Percentiles rank a stretch among this genome's conserved stretches.
These are phyloP conservation scores for Trypanosoma platydactyli DNA, from an alignment of 208 protist species.

Conservation along the genomic window DNA sequence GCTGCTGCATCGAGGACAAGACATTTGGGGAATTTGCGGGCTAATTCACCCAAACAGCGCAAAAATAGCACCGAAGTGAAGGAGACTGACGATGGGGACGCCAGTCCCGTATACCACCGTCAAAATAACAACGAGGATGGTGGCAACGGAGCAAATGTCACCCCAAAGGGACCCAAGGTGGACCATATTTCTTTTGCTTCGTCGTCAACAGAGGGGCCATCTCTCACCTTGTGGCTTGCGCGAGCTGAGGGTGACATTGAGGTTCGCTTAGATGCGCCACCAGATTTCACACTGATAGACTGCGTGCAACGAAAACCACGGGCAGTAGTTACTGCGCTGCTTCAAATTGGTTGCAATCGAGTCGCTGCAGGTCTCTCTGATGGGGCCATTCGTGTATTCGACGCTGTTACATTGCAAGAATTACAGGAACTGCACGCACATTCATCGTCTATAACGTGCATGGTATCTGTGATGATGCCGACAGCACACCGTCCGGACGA, in stretches of 20 bases:
- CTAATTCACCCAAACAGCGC: not conserved
- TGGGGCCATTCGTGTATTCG: constrained; percentile 50
- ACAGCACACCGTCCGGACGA: constrained; percentile 4
- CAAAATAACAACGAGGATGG: not conserved
- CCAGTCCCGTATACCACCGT: not conserved
- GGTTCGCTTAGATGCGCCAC: constrained; percentile 51
- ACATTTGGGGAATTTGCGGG: not conserved
- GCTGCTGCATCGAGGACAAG: constrained; percentile 19
- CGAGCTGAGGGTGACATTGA: constrained; percentile 62
- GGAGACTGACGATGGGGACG: too few species aligned
- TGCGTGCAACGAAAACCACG: constrained; percentile 24
- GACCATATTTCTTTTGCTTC: not conserved
- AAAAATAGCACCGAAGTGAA: too few species aligned
- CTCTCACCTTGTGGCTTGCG: constrained; percentile 52
- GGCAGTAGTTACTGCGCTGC: constrained; percentile 49
- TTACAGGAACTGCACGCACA: constrained; percentile 34
- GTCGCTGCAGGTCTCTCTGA: constrained; percentile 62
- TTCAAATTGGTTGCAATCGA: constrained; percentile 47
- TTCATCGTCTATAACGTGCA: constrained; percentile 53
- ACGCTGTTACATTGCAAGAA: constrained; percentile 39
- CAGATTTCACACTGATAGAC: constrained; percentile 35
- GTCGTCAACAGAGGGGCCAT: constrained; percentile 25
- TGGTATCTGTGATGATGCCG: constrained; percentile 37
- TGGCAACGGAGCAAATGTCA: not conserved
- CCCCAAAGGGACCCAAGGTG: not conserved